Base-by-base conservation (phyloP, 805 yeast species). In the Candida patagonica region DNA sequence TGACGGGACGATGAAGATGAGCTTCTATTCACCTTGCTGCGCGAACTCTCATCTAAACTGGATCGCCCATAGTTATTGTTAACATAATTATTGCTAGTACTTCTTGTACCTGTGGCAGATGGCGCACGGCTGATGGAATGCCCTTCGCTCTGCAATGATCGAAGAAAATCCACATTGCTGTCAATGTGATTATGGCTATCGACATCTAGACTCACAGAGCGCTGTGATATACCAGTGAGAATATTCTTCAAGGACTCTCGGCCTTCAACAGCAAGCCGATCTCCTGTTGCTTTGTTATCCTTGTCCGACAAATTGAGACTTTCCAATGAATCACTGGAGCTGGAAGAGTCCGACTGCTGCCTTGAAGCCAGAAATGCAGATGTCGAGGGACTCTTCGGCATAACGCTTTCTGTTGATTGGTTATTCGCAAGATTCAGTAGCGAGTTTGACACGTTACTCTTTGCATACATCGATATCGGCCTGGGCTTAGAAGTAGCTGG, bases 161-260 rank as follows among this genome's bases (percentile, higher is more conserved):
- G 54, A 38, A 61, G 41, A 36, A 61, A 61, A 46, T 61, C 66
- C 30, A 62, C 57, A 38, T 59, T 57, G 23, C 62, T 56, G 45
- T 58, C 55, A 32, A 56, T 52, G 37, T 54, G 53, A 26, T 56
- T 49, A 15, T 44, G 50, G 26, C 44, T 49, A 20, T 53, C 56
- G 37, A 62, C 41, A 1, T 60, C 53, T 3, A 61, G 58, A 15
- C 61, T 61, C n/a, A 53, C 53, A 24, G 52, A 42, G 13, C 52
- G 51, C 37, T 56, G 59, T 3, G 57, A 47, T 9, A 61, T 40
- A 2, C 65, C 64, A 8, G 62, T 60, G 16, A 61, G 53, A 30
- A 61, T 57, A 26, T 44, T 44, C 43, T 60, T 51, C 37, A 61
- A 52, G 45, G 55, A 42, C 42, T 52, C 53, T 13, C 49, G 38